phyloP scores from a whole-genome alignment of 495 filamentous ascomycete genomes.

The Talaromyces ruber region DNA sequence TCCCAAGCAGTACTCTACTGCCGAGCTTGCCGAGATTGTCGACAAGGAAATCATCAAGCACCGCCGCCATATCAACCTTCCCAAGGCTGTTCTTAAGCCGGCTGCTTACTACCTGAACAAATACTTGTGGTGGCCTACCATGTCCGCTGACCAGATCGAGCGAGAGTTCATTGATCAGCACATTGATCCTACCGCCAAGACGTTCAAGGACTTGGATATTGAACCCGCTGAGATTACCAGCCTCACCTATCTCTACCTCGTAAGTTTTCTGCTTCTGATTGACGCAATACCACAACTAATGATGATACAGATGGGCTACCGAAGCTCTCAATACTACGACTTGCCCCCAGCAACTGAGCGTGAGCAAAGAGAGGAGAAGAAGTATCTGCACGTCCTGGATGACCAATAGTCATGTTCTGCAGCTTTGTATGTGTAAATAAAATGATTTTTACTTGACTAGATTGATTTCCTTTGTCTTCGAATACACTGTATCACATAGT shows the following conservation, averaged over 20 bases:
- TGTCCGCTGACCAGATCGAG: slow-evolving; percentile 82
- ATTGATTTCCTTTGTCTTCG: slow-evolving; percentile 6
- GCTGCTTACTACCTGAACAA: slow-evolving; percentile 64
- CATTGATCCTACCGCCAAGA: slow-evolving; percentile 87
- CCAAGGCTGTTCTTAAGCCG: slow-evolving; percentile 68
- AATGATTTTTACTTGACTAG: slow-evolving; percentile 4
- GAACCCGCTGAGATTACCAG: slow-evolving; percentile 73
- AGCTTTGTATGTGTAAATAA: slow-evolving; percentile 7
- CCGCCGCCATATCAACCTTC: slow-evolving; percentile 85
- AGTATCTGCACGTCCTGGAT: slow-evolving; percentile 91
- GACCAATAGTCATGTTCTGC: slow-evolving; percentile 51
- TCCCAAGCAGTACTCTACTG: slow-evolving; percentile 83
- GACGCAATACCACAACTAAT: slow-evolving; percentile 3
- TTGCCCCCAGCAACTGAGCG: slow-evolving; percentile 88
- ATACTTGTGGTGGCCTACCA: slow-evolving; percentile 76
- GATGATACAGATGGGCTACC: slow-evolving; percentile 63
- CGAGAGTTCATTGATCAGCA: slow-evolving; percentile 89
- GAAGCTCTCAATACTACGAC: slow-evolving; percentile 77
- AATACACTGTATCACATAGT: not conserved
- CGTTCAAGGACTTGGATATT: slow-evolving; percentile 89
- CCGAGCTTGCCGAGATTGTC: slow-evolving; percentile 78
- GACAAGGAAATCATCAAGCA: slow-evolving; percentile 88
- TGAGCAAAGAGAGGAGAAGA: slow-evolving; percentile 89
- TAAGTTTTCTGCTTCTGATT: slow-evolving; percentile 33
- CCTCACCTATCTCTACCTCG: slow-evolving; percentile 86